Percentiles rank a stretch among this genome's conserved stretches.
phyloP scores from a whole-genome alignment of 2,329 filamentous ascomycete species.

The Penicillium sp. region DNA sequence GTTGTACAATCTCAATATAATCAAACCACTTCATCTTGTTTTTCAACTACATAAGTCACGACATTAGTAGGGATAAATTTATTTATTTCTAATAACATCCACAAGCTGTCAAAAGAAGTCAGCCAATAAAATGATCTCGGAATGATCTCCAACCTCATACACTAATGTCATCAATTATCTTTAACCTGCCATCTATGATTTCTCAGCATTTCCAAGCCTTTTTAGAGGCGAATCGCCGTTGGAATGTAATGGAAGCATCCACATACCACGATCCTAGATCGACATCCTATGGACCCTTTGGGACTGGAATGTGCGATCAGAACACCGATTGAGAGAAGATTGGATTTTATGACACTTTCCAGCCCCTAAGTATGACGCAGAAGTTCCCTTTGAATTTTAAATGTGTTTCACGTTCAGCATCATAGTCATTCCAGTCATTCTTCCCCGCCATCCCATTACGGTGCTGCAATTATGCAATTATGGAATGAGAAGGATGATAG shows the following conservation, averaged over 20 bases:
- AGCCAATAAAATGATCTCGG: not conserved
- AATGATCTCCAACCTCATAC: not conserved
- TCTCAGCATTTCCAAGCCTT: conserved; percentile 7
- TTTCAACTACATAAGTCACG: not conserved
- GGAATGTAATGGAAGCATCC: conserved; percentile 17
- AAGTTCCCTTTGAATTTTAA: conserved; percentile 4
- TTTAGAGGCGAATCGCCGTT: conserved; percentile 11
- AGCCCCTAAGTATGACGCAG: conserved; percentile 21
- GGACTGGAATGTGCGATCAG: conserved; percentile 18
- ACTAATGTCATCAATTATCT: not conserved
- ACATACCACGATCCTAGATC: conserved; percentile 20
- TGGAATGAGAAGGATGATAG: conserved; percentile 3
- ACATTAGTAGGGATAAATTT: not conserved
- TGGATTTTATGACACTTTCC: conserved; percentile 3
- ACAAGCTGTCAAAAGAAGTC: not conserved
- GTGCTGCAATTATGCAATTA: not conserved
- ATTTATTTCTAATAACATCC: not conserved
- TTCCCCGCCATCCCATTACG: conserved; percentile 20
- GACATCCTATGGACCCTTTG: conserved; percentile 1
- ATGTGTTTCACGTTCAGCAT: conserved; percentile 14
- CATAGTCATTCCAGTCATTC: conserved; percentile 17
- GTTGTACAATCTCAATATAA: too few relatives aligned
- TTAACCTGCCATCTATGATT: not conserved
- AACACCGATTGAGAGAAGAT: conserved; percentile 3
- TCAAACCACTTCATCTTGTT: too few relatives aligned